Conservation (phyloP, 2,329 filamentous ascomycete species). For the Microdochium bolleyi region DNA sequence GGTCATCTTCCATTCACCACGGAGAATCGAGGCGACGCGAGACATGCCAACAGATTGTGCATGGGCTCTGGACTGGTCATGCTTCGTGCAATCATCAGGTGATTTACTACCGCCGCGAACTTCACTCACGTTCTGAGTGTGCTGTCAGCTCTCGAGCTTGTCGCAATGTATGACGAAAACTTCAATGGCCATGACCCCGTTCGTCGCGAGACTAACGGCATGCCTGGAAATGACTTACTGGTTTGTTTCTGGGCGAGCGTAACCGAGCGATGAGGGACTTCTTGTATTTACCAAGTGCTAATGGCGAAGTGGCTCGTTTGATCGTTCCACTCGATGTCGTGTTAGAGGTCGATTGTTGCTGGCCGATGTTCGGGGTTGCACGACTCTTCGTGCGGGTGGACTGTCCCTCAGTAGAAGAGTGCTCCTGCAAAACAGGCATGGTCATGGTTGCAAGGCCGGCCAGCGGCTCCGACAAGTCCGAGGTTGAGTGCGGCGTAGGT, state of each 20-base stretch:
- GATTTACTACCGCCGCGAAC: constrained; percentile 4
- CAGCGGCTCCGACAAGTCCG: neutral
- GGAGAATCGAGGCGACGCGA: constrained; percentile 17
- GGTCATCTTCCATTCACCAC: constrained; percentile 14
- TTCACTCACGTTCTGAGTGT: constrained; percentile 2
- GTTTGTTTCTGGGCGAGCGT: neutral
- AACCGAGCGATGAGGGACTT: neutral
- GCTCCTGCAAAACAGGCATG: neutral
- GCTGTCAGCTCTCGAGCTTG: neutral
- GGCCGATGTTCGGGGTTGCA: neutral
- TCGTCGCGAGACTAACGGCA: neutral
- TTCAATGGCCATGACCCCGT: too few species aligned
- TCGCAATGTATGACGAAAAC: too few species aligned
- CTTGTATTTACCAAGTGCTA: neutral
- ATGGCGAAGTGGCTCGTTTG: neutral
- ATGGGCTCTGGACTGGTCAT: neutral
- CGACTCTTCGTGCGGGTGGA: neutral
- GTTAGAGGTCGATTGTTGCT: neutral
- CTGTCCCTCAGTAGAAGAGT: neutral
- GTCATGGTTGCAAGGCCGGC: neutral
- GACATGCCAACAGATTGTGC: constrained; percentile 1
- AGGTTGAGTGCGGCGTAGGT: neutral
- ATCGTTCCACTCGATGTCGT: neutral
- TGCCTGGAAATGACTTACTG: neutral
- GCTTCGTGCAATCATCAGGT: constrained; percentile 3